A percentile compares a stretch with the other conserved stretches of the same genome.
Conservation (phyloP, 73 alveolate genomes). For the Paramecium primaurelia region DNA sequence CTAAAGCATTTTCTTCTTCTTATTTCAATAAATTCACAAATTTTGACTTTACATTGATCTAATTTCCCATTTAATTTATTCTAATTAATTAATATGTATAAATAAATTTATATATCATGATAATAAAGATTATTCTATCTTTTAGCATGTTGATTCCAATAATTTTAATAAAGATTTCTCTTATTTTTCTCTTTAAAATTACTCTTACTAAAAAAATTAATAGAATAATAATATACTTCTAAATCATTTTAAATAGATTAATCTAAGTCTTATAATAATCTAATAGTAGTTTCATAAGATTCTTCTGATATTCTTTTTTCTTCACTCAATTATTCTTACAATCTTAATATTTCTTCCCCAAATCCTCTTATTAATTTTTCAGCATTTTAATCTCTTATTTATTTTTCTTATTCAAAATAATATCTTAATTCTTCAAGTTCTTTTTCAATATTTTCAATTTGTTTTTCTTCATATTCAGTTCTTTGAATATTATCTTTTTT, state of each 20-base stretch:
- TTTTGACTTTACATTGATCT: neutral
- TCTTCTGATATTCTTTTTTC: slow-evolving; percentile 41
- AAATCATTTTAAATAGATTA: slow-evolving; percentile 41
- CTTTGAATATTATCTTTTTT: slow-evolving; percentile 26
- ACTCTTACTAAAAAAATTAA: neutral
- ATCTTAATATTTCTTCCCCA: slow-evolving; percentile 36
- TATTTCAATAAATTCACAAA: neutral
- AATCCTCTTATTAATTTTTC: slow-evolving; percentile 41
- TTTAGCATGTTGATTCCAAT: slow-evolving; percentile 36
- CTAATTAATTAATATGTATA: neutral
- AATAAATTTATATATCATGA: neutral
- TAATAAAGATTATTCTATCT: slow-evolving; percentile 21
- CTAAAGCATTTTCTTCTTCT: neutral
- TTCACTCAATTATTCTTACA: slow-evolving; percentile 21
- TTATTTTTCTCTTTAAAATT: slow-evolving; percentile 20
- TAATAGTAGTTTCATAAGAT: slow-evolving; percentile 29
- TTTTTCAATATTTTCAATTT: slow-evolving; percentile 21
- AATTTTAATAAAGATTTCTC: slow-evolving; percentile 38
- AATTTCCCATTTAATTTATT: neutral
- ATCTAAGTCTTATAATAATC: slow-evolving; percentile 37
- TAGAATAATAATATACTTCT: neutral
- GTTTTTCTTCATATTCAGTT: slow-evolving; percentile 30
- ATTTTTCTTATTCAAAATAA: slow-evolving; percentile 24
- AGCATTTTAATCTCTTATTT: slow-evolving; percentile 40
- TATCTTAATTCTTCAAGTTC: slow-evolving; percentile 49